Evolutionary conservation across 164 flowering plant genomes (phyloP).

Genomic region (Sedum album): DNA sequence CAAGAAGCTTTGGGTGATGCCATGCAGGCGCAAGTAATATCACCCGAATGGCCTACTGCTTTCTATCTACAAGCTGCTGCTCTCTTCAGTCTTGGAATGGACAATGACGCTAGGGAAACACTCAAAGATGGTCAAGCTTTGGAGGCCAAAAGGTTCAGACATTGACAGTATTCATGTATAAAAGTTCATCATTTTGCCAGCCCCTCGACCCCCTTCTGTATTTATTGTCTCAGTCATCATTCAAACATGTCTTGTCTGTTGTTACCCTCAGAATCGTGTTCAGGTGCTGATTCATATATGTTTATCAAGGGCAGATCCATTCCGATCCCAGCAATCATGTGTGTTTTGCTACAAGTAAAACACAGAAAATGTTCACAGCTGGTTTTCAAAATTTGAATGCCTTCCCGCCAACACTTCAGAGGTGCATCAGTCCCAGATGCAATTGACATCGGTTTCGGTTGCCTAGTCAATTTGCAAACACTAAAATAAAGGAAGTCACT

Average conservation of each 20-base stretch:
- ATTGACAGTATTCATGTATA: slow-evolving; percentile 28
- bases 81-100: slow-evolving; percentile 50
- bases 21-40: slow-evolving; percentile 52
- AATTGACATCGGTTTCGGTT: too few species aligned
- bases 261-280: not conserved
- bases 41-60: slow-evolving; percentile 49
- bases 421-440: too few species aligned
- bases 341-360: slow-evolving; percentile 3
- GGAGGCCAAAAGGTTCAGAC: slow-evolving; percentile 33
- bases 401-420: too few species aligned
- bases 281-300: not conserved
- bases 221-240: slow-evolving; percentile 13
- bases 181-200: slow-evolving; percentile 5
- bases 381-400: too few species aligned
- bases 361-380: too few species aligned
- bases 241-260: slow-evolving; percentile 6
- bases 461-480: too few species aligned
- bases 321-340: not conserved
- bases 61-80: slow-evolving; percentile 58
- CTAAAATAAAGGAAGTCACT: too few species aligned
- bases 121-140: slow-evolving; percentile 46
- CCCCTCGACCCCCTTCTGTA: slow-evolving; percentile 11
- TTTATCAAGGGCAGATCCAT: not conserved
- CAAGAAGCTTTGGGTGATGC: slow-evolving; percentile 64
- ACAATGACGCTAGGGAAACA: slow-evolving; percentile 44